phyloP scores from a whole-genome alignment of 2,329 filamentous ascomycete species.

The Diaporthe eres region DNA sequence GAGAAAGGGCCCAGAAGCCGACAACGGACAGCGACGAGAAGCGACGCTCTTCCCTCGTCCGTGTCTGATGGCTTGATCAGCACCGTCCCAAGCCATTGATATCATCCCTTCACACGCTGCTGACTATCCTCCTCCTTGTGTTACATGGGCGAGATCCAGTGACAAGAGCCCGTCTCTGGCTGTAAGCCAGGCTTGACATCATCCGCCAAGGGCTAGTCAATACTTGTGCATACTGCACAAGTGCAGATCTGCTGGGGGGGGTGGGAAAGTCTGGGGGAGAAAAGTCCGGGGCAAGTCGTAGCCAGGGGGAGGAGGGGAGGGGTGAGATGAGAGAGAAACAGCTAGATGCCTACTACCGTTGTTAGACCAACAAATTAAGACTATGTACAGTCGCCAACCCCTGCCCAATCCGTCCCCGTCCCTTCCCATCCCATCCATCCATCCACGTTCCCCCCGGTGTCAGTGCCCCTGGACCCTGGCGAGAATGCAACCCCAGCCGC shows the following conservation, averaged over 20 bases:
- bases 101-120: constrained; percentile 20
- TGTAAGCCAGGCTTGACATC: constrained; percentile 29
- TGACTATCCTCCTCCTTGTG: not conserved
- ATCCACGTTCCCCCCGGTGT: not conserved
- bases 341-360: not conserved
- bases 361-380: not conserved
- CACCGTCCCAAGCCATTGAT: constrained; percentile 26
- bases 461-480: constrained; percentile 25
- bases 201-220: constrained; percentile 11
- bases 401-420: not conserved
- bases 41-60: not conserved
- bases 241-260: constrained; percentile 19
- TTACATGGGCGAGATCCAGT: constrained; percentile 14
- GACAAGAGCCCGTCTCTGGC: not conserved
- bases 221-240: not conserved
- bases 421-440: not conserved
- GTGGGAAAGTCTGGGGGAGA: not conserved
- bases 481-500: constrained; percentile 27
- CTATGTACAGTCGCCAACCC: too few species aligned
- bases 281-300: constrained; percentile 8
- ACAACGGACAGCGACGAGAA: not conserved
- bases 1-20: not conserved
- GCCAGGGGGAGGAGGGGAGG: not conserved
- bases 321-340: not conserved
- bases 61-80: constrained; percentile 9